Conservation (phyloP, 2,329 filamentous ascomycete genomes). For the Epichloe festucae region DNA sequence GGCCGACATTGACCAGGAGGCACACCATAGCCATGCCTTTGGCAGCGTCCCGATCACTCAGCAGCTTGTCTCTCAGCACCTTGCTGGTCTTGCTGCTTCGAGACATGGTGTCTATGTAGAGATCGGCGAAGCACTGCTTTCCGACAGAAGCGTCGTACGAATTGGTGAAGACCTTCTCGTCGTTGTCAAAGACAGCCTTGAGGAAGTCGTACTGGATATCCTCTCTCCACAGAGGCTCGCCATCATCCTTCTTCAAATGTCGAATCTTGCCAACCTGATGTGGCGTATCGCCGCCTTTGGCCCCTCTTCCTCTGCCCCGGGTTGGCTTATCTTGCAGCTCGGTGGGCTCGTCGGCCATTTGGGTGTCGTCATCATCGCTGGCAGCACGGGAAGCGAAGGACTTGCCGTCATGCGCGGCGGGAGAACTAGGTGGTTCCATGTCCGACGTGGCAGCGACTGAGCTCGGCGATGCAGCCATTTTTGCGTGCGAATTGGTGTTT, state of each 20-base stretch:
- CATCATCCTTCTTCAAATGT: slow-evolving; percentile 80
- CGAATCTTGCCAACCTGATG: slow-evolving; percentile 55
- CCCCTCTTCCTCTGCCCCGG: slow-evolving; percentile 22
- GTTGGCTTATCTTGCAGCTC: slow-evolving; percentile 28
- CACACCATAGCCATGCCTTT: slow-evolving; percentile 99
- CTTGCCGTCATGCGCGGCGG: slow-evolving; percentile 27
- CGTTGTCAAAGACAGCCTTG: slow-evolving; percentile 65
- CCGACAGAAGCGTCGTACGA: slow-evolving; percentile 58
- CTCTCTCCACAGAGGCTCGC: slow-evolving; percentile 72
- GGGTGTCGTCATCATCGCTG: slow-evolving; percentile 35
- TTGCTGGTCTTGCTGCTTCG: slow-evolving; percentile 98
- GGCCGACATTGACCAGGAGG: slow-evolving; percentile 86
- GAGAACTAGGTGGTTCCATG: slow-evolving; percentile 33
- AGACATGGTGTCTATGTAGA: slow-evolving; percentile 98
- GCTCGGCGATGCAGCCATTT: slow-evolving; percentile 28
- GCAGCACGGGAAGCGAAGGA: slow-evolving; percentile 32
- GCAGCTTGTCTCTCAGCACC: slow-evolving; percentile 89
- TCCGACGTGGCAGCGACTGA: slow-evolving; percentile 31
- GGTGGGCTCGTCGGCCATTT: slow-evolving; percentile 29
- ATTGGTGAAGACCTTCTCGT: slow-evolving; percentile 71
- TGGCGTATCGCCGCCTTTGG: slow-evolving; percentile 21
- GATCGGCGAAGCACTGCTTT: slow-evolving; percentile 76
- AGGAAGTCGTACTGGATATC: slow-evolving; percentile 87
- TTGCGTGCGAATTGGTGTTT: slow-evolving; percentile 3
- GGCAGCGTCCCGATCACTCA: slow-evolving; percentile 81